Evolutionary conservation across 108 stramenopile genomes (phyloP).

Genomic region (Cyclotella sp.): DNA sequence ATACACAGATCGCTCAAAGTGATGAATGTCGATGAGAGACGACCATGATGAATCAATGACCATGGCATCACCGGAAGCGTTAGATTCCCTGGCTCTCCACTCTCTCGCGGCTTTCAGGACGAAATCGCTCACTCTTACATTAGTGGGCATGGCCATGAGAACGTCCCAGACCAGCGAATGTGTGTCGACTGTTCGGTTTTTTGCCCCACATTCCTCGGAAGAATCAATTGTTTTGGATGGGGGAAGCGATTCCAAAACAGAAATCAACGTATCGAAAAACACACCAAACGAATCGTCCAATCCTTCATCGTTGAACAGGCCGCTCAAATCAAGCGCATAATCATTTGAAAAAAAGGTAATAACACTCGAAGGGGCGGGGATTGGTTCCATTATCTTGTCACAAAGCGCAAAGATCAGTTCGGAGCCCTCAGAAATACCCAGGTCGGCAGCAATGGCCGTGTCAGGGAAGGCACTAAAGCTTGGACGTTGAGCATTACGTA

Average conservation of each 20-base stretch:
- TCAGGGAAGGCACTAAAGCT: conserved; percentile 58
- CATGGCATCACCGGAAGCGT: conserved; percentile 65
- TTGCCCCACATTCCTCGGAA: conserved; percentile 18
- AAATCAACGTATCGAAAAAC: conserved; percentile 74
- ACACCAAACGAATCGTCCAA: conserved; percentile 60
- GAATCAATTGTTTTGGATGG: conserved; percentile 1
- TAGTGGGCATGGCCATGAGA: conserved; percentile 92
- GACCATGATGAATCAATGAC: conserved; percentile 77
- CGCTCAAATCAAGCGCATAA: conserved; percentile 59
- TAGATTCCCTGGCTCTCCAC: not conserved
- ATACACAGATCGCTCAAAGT: conserved; percentile 89
- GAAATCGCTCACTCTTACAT: conserved; percentile 62
- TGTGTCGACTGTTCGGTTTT: conserved; percentile 48
- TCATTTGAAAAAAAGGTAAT: not conserved
- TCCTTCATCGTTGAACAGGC: conserved; percentile 62
- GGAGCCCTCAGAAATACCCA: conserved; percentile 78
- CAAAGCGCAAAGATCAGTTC: conserved; percentile 80
- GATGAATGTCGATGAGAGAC: conserved; percentile 66
- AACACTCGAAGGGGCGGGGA: not conserved
- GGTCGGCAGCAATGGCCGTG: conserved; percentile 68
- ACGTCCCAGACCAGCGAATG: conserved; percentile 92
- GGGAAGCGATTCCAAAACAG: conserved; percentile 72
- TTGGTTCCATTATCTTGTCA: conserved; percentile 38
- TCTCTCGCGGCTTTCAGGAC: conserved; percentile 58
- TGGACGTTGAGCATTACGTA: conserved; percentile 25